A percentile compares a stretch with the other conserved stretches of the same genome.
Conservation (phyloP, 371 early-diverging fungal species). For the Saksenaea oblongispora region DNA sequence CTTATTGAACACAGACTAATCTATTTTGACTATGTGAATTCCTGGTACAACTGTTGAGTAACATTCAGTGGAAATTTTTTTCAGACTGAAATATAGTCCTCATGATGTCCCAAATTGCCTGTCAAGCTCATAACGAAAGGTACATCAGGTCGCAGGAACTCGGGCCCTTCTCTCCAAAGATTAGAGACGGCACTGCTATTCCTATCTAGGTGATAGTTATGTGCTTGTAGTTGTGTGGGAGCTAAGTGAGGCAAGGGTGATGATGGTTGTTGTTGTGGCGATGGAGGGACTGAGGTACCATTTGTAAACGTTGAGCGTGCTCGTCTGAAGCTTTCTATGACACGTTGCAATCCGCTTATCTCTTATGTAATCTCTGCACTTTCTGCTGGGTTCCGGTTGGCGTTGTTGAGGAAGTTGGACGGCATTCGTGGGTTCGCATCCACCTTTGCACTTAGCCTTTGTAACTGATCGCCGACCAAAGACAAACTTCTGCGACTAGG, state of each 20-base stretch:
- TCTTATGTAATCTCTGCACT: neutral
- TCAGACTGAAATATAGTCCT: too few relatives aligned
- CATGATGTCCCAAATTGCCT: neutral
- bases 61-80: too few relatives aligned
- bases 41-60: too few relatives aligned
- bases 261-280: neutral
- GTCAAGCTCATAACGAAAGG: neutral
- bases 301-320: neutral
- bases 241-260: too few relatives aligned
- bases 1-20: too few relatives aligned
- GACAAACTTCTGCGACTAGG: neutral
- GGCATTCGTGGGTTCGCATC: neutral
- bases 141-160: neutral
- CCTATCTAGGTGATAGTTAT: neutral
- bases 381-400: neutral
- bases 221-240: too few relatives aligned
- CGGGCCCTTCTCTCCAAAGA: neutral
- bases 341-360: neutral
- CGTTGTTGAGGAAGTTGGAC: neutral
- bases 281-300: neutral
- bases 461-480: neutral
- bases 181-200: neutral
- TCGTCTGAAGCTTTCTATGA: neutral
- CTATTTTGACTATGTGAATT: too few relatives aligned
- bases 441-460: neutral